phyloP scores from a whole-genome alignment of 805 yeast species.

The Wickerhamomyces chaumierensis region DNA sequence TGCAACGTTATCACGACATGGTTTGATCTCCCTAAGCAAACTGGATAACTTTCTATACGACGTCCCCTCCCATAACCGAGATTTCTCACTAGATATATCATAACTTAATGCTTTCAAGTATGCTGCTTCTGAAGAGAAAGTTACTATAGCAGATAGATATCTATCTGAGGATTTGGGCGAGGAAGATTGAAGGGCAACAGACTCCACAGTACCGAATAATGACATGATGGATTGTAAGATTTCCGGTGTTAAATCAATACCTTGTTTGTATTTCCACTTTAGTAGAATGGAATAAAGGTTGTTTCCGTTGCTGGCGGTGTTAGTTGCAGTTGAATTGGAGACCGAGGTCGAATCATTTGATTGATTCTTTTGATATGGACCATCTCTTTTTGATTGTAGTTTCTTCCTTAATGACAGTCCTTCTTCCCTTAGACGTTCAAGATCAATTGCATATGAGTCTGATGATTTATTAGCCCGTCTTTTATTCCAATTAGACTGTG shows the following conservation, averaged over 20 bases:
- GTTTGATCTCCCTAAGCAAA: slow-evolving; percentile 12
- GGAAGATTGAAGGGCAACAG: slow-evolving; percentile 6
- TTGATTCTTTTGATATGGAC: background rate
- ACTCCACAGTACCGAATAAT: slow-evolving; percentile 14
- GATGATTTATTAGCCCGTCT: slow-evolving; percentile 4
- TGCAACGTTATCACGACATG: slow-evolving; percentile 1
- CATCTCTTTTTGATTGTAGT: slow-evolving; percentile 8
- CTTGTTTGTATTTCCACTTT: slow-evolving; percentile 15
- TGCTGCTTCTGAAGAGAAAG: slow-evolving; percentile 2
- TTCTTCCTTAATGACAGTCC: slow-evolving; percentile 12
- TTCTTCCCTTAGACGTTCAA: slow-evolving; percentile 16
- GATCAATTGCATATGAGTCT: slow-evolving; percentile 5
- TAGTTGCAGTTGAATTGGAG: no score
- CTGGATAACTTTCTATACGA: slow-evolving; percentile 13
- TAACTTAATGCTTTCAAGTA: slow-evolving; percentile 10
- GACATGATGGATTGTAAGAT: slow-evolving; percentile 15
- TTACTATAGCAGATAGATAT: slow-evolving; percentile 10
- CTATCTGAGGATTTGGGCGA: slow-evolving; percentile 6
- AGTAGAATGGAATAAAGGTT: slow-evolving; percentile 8
- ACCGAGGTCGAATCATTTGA: background rate
- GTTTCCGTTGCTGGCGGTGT: background rate
- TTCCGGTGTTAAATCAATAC: slow-evolving; percentile 11
- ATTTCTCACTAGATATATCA: slow-evolving; percentile 5
- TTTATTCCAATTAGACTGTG: slow-evolving; percentile 8
- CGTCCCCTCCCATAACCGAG: slow-evolving; percentile 12